These are phyloP conservation scores for Neurospora sp. DNA, from an alignment of 495 filamentous ascomycete genomes.

Conservation along the genomic window DNA sequence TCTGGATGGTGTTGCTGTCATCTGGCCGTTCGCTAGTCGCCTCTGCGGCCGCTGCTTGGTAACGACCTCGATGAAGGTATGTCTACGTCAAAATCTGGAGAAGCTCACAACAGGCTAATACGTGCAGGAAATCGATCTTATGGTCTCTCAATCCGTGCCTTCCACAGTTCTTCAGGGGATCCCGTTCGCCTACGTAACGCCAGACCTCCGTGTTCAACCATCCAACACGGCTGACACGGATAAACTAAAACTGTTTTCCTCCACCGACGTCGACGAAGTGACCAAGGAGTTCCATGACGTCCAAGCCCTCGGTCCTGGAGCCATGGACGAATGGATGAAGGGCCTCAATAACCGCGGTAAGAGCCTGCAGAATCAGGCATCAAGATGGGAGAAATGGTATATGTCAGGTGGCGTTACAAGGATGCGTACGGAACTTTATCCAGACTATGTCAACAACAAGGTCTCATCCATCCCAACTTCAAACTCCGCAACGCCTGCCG, in stretches of 20 bases:
- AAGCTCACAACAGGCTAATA: constrained; percentile 9
- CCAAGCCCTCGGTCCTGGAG: constrained; percentile 46
- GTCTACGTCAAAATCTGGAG: constrained; percentile 4
- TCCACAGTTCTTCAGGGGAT: constrained; percentile 49
- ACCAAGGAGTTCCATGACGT: constrained; percentile 46
- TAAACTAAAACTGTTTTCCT: constrained; percentile 48
- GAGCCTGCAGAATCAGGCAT: constrained; percentile 42
- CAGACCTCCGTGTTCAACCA: constrained; percentile 44
- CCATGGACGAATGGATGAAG: constrained; percentile 65
- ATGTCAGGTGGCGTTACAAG: constrained; percentile 32
- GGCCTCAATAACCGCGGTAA: constrained; percentile 53
- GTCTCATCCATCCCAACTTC: background rate
- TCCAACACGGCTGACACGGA: constrained; percentile 38
- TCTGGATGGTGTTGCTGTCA: constrained; percentile 34
- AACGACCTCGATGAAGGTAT: constrained; percentile 48
- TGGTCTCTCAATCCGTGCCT: constrained; percentile 47
- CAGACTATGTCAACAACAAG: constrained; percentile 5
- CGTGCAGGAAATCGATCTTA: constrained; percentile 53
- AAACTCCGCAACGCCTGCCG: background rate
- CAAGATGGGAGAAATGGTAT: constrained; percentile 65
- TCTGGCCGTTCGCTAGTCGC: constrained; percentile 58
- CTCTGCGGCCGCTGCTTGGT: constrained; percentile 54
- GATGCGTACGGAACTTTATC: constrained; percentile 26
- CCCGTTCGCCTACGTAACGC: constrained; percentile 53
- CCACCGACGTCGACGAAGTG: constrained; percentile 45